Conservation (phyloP, 2,329 filamentous ascomycete species). For the Epichloe brachyelytri region DNA sequence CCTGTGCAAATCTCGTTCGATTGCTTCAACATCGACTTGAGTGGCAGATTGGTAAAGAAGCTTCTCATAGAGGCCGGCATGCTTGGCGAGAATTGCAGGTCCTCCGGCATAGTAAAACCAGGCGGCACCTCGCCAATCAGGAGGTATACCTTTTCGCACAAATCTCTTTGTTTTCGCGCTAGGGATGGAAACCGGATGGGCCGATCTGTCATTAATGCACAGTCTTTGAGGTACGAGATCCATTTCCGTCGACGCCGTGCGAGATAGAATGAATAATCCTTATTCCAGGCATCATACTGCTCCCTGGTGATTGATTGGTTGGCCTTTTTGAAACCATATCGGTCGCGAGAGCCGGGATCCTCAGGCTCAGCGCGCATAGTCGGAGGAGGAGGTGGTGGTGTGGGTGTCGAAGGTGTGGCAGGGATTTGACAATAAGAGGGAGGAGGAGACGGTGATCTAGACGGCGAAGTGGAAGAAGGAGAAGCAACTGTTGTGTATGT, state of each 20-base stretch:
- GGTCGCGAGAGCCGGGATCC: slow-evolving; percentile 49
- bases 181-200: slow-evolving; percentile 70
- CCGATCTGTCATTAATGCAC: slow-evolving; percentile 55
- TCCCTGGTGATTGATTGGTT: slow-evolving; percentile 65
- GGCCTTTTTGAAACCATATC: slow-evolving; percentile 85
- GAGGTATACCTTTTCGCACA: slow-evolving; percentile 83
- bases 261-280: slow-evolving; percentile 61
- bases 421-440: not conserved
- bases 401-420: not conserved
- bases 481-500: not conserved
- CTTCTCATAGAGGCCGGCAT: slow-evolving; percentile 63
- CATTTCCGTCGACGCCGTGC: slow-evolving; percentile 70
- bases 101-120: slow-evolving; percentile 97
- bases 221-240: slow-evolving; percentile 63
- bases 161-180: slow-evolving; percentile 80
- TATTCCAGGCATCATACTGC: slow-evolving; percentile 74
- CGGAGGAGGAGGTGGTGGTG: slow-evolving; percentile 8
- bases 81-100: slow-evolving; percentile 61
- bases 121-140: slow-evolving; percentile 85
- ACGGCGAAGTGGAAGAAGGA: slow-evolving; percentile 5
- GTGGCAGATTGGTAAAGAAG: slow-evolving; percentile 54
- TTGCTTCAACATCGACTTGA: slow-evolving; percentile 69
- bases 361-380: slow-evolving; percentile 24
- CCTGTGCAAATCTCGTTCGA: slow-evolving; percentile 84
- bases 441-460: not conserved